phyloP scores from a whole-genome alignment of 768 basidiomycete genomes.

The Chiua virens region DNA sequence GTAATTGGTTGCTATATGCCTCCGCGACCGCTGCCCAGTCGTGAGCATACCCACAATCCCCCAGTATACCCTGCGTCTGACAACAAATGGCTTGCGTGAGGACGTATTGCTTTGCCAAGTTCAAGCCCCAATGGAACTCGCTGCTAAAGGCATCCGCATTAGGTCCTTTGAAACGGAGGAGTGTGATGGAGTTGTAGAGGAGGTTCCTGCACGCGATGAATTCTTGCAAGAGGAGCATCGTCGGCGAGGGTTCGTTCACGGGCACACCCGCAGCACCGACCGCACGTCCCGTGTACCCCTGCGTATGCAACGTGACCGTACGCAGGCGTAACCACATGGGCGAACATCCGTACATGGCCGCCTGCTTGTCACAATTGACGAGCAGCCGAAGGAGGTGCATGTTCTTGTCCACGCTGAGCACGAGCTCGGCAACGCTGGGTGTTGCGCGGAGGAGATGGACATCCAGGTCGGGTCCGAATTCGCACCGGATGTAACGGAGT shows the following conservation, averaged over 20 bases:
- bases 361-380: slow-evolving; percentile 35
- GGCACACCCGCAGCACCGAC: slow-evolving; percentile 21
- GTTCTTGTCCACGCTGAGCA: slow-evolving; percentile 30
- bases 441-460: slow-evolving; percentile 32
- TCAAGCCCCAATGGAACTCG: slow-evolving; percentile 32
- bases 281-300: slow-evolving; percentile 23
- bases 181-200: slow-evolving; percentile 21
- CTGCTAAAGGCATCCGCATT: slow-evolving; percentile 27
- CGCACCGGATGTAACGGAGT: slow-evolving; percentile 31
- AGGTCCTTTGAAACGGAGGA: slow-evolving; percentile 30
- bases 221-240: slow-evolving; percentile 31
- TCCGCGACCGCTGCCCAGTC: slow-evolving; percentile 33
- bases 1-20: slow-evolving; percentile 28
- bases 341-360: slow-evolving; percentile 24
- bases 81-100: slow-evolving; percentile 22
- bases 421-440: slow-evolving; percentile 32
- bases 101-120: slow-evolving; percentile 26
- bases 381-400: slow-evolving; percentile 32
- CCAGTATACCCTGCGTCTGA: slow-evolving; percentile 18
- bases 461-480: slow-evolving; percentile 32
- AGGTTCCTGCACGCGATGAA: slow-evolving; percentile 20
- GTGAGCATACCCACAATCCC: slow-evolving; percentile 26
- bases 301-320: slow-evolving; percentile 30
- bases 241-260: slow-evolving; percentile 30
- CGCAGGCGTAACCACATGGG: slow-evolving; percentile 31